Evolutionary conservation across 768 basidiomycete genomes (phyloP).

Genomic region (Pulveroboletus sp.): DNA sequence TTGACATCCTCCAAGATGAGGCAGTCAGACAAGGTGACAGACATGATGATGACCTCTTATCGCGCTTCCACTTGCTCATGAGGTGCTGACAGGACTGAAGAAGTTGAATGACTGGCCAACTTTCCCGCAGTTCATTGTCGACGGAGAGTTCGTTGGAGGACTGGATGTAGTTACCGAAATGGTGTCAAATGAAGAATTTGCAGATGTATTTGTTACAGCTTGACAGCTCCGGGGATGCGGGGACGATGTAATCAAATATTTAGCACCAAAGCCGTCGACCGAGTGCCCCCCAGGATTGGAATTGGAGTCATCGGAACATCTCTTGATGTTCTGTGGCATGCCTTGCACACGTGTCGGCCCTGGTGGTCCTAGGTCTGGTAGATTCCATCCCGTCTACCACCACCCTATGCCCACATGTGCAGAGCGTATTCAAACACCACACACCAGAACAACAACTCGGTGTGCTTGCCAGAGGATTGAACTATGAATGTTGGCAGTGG

Average conservation of each 20-base stretch:
- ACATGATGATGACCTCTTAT: conserved; percentile 11
- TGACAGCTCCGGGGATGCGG: not conserved
- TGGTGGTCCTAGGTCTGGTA: not conserved
- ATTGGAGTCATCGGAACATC: not conserved
- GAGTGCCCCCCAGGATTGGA: not conserved
- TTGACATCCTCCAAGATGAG: conserved; percentile 83
- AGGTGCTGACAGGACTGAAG: conserved; percentile 51
- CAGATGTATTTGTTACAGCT: conserved; percentile 34
- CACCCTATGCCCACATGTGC: no score
- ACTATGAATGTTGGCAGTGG: no score
- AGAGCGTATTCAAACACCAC: no score
- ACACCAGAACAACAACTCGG: no score
- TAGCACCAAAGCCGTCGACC: no score
- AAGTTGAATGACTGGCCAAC: conserved; percentile 88
- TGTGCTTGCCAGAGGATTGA: no score
- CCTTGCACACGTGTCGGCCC: conserved; percentile 7
- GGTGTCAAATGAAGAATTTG: conserved; percentile 74
- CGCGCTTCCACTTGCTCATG: conserved; percentile 3
- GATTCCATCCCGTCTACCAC: no score
- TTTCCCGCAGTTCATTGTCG: conserved; percentile 79
- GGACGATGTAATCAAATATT: not conserved
- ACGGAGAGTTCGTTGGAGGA: conserved; percentile 93
- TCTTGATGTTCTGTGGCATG: conserved; percentile 4
- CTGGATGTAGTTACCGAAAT: conserved; percentile 90
- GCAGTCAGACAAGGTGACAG: conserved; percentile 66